Percentiles rank a stretch among this genome's conserved stretches.
These are phyloP conservation scores for Obba rivulosa DNA, from an alignment of 768 basidiomycete genomes.

Conservation along the genomic window DNA sequence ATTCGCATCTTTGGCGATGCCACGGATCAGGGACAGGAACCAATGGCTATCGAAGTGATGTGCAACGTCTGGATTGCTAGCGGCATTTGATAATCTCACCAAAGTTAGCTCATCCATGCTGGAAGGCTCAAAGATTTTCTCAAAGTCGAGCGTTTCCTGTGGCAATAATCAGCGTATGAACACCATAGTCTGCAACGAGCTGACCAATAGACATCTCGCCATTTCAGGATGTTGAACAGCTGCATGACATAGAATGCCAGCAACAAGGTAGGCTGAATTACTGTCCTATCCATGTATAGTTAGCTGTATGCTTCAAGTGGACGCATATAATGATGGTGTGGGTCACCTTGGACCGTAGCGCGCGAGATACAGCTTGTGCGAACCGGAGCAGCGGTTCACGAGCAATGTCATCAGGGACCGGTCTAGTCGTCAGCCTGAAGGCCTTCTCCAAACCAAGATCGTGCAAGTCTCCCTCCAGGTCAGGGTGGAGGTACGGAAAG, in stretches of 20 bases:
- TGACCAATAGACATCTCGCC: constrained; percentile 40
- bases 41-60: constrained; percentile 37
- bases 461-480: constrained; percentile 45
- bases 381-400: constrained; percentile 48
- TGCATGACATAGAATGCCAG: constrained; percentile 55
- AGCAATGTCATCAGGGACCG: constrained; percentile 53
- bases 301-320: neutral
- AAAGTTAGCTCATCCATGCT: constrained; percentile 52
- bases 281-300: constrained; percentile 32
- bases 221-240: constrained; percentile 59
- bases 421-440: constrained; percentile 46
- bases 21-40: constrained; percentile 38
- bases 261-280: constrained; percentile 54
- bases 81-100: constrained; percentile 55
- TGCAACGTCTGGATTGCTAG: constrained; percentile 61
- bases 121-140: constrained; percentile 46
- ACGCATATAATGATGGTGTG: neutral
- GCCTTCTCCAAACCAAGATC: constrained; percentile 57
- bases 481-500: constrained; percentile 66
- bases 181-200: constrained; percentile 12
- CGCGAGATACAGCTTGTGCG: constrained; percentile 48
- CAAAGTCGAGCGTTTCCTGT: constrained; percentile 56
- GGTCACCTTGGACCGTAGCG: constrained; percentile 54
- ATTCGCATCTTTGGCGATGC: constrained; percentile 33
- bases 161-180: constrained; percentile 1